A percentile compares a stretch with the other conserved stretches of the same genome.
Evolutionary conservation across 148 eudicot species (phyloP).

Genomic region (Amaranthus palmeri): DNA sequence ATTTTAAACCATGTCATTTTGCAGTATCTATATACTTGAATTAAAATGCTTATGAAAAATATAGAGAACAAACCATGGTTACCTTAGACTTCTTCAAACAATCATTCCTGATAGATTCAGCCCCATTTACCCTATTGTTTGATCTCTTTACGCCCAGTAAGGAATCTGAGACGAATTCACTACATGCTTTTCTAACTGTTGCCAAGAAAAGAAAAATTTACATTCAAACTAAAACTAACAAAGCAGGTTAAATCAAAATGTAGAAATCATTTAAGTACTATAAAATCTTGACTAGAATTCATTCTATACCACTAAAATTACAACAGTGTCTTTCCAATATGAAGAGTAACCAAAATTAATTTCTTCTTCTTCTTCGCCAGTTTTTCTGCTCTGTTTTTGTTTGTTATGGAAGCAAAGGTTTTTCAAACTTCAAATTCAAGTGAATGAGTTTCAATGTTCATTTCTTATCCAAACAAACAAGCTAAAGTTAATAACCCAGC

Average conservation of each 20-base stretch:
- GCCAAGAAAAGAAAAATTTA: conserved; percentile 11
- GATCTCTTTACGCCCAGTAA: conserved; percentile 30
- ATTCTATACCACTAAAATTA: too few relatives aligned
- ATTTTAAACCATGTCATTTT: conserved; percentile 1
- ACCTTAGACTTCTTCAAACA: conserved; percentile 35
- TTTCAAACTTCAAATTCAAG: too few relatives aligned
- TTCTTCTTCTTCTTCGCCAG: too few relatives aligned
- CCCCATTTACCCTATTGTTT: conserved; percentile 28
- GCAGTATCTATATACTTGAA: not conserved
- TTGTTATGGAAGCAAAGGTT: too few relatives aligned
- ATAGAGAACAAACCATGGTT: conserved; percentile 25
- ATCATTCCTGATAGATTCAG: conserved; percentile 24
- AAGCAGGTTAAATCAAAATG: not conserved
- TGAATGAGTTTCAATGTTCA: too few relatives aligned
- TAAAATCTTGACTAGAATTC: too few relatives aligned
- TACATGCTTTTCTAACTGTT: conserved; percentile 59
- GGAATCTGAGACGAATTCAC: conserved; percentile 29
- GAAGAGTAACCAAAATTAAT: too few relatives aligned
- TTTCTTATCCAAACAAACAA: too few relatives aligned
- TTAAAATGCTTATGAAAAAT: not conserved
- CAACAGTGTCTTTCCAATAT: too few relatives aligned
- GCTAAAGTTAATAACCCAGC: too few relatives aligned
- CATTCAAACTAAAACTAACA: not conserved
- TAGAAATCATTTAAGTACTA: too few relatives aligned
- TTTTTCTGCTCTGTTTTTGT: too few relatives aligned